Evolutionary conservation across 495 filamentous ascomycete genomes (phyloP).

Genomic region (Neurospora sp.): DNA sequence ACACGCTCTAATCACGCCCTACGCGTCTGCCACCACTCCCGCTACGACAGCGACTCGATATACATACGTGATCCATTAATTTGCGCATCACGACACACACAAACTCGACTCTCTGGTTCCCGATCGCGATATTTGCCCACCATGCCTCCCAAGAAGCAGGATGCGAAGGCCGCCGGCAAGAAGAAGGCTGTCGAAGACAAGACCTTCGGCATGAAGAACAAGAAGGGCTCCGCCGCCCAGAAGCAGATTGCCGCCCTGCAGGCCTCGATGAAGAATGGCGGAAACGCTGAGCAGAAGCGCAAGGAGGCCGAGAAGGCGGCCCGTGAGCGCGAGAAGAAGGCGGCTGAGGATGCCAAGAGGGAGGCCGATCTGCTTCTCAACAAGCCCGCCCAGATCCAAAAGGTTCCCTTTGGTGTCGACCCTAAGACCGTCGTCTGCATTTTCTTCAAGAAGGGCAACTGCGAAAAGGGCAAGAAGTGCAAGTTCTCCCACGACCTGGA

Average conservation of each 20-base stretch:
- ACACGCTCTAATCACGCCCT: not conserved
- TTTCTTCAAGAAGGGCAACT: constrained; percentile 93
- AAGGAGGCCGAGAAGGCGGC: constrained; percentile 84
- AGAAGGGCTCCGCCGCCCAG: constrained; percentile 87
- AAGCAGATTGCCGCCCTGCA: constrained; percentile 77
- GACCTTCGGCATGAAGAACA: constrained; percentile 99
- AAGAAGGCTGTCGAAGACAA: constrained; percentile 79
- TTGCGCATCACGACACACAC: not conserved
- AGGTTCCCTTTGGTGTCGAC: constrained; percentile 94
- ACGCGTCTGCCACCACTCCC: not conserved
- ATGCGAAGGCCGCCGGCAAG: constrained; percentile 38
- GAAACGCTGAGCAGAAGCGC: constrained; percentile 72
- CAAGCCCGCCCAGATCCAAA: constrained; percentile 91
- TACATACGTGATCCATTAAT: not conserved
- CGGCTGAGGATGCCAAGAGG: constrained; percentile 70
- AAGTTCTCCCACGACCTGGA: constrained; percentile 93
- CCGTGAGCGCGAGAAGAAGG: constrained; percentile 72
- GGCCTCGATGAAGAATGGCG: constrained; percentile 57
- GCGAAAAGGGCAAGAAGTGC: constrained; percentile 95
- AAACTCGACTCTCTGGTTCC: not conserved
- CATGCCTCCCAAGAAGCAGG: constrained; percentile 88
- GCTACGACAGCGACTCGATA: not conserved
- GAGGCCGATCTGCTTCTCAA: constrained; percentile 75
- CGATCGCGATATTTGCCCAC: constrained; percentile 23
- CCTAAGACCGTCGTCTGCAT: constrained; percentile 96